Percentiles rank a stretch among this genome's conserved stretches.
Conservation (phyloP, 192 early-diverging fungal species). For the Rhizoclosmatium sp. region DNA sequence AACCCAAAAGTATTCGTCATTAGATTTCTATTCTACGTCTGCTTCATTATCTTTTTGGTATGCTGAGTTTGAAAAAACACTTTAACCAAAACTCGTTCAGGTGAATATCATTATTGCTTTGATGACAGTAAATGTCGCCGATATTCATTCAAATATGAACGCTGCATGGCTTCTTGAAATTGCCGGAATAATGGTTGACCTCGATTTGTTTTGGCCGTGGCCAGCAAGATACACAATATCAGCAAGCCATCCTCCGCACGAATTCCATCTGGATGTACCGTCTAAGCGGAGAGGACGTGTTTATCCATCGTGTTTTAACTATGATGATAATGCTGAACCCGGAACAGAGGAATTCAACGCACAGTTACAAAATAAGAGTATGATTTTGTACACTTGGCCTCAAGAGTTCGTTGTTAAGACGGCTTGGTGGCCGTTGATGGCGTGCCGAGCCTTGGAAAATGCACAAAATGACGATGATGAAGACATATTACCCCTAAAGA, state of each 20-base stretch:
- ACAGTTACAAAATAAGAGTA: constrained; percentile 1
- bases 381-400: constrained; percentile 50
- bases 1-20: constrained; percentile 47
- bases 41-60: constrained; percentile 54
- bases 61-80: not conserved
- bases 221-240: constrained; percentile 42
- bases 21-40: constrained; percentile 53
- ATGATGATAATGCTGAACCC: not conserved
- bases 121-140: constrained; percentile 59
- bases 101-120: constrained; percentile 58
- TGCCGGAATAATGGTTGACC: constrained; percentile 55
- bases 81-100: not conserved
- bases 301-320: not conserved
- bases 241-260: constrained; percentile 7
- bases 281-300: not conserved
- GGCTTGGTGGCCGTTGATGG: constrained; percentile 43
- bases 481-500: not conserved
- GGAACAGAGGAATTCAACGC: constrained; percentile 5
- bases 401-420: constrained; percentile 46
- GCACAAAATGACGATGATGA: constrained; percentile 7
- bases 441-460: constrained; percentile 32
- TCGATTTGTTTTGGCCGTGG: constrained; percentile 56
- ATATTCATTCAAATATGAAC: constrained; percentile 52
- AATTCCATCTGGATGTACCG: constrained; percentile 26
- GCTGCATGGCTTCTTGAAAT: constrained; percentile 59